Conservation (phyloP, 2,329 filamentous ascomycete genomes). For the Ophiocordyceps camponoti-floridani region DNA sequence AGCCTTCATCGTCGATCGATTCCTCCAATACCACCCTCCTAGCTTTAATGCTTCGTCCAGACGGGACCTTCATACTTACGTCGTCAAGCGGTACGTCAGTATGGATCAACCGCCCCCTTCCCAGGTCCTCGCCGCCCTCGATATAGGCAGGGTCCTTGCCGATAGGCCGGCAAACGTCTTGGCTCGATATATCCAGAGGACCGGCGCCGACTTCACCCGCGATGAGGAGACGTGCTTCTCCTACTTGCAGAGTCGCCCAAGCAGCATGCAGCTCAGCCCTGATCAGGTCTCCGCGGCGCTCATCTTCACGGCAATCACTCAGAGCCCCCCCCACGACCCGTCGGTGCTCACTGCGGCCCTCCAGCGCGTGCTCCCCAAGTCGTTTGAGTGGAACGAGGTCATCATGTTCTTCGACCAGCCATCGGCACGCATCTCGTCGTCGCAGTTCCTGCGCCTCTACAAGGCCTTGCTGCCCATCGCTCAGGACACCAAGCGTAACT, state of each 20-base stretch:
- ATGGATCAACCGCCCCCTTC: conserved; percentile 48
- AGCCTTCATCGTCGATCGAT: conserved; percentile 65
- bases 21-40: conserved; percentile 71
- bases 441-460: conserved; percentile 70
- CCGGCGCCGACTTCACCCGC: conserved; percentile 56
- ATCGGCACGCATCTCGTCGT: conserved; percentile 54
- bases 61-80: conserved; percentile 48
- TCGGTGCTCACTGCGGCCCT: conserved; percentile 41
- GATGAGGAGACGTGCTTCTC: conserved; percentile 49
- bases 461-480: conserved; percentile 61
- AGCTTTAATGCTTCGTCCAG: conserved; percentile 65
- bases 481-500: conserved; percentile 22
- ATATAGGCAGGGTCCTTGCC: conserved; percentile 47
- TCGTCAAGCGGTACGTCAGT: conserved; percentile 49
- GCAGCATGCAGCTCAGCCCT: conserved; percentile 49
- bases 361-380: conserved; percentile 39
- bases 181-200: conserved; percentile 52
- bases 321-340: conserved; percentile 33
- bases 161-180: conserved; percentile 38
- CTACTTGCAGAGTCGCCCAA: conserved; percentile 33
- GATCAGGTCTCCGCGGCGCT: conserved; percentile 70
- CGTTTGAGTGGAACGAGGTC: conserved; percentile 55
- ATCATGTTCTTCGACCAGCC: conserved; percentile 67
- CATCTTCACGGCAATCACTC: conserved; percentile 44
- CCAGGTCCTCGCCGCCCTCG: conserved; percentile 51